phyloP scores from a whole-genome alignment of 2,329 filamentous ascomycete genomes.

The Aspergillus neoniger region DNA sequence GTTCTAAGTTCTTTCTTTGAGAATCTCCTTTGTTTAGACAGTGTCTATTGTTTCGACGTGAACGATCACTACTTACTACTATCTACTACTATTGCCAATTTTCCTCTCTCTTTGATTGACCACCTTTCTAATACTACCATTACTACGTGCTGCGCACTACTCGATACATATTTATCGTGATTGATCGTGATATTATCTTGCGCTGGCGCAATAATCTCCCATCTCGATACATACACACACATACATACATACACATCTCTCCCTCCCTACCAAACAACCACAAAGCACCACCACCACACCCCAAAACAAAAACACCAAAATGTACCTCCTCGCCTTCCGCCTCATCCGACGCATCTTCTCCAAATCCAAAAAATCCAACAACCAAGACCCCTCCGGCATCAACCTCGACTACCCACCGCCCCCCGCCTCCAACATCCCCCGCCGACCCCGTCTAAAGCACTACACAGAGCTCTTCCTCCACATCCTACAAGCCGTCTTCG shows the following conservation, averaged over 20 bases:
- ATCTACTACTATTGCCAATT: neutral
- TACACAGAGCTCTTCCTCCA: slow-evolving; percentile 56
- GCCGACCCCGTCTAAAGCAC: slow-evolving; percentile 18
- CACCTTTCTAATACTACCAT: neutral
- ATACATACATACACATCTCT: neutral
- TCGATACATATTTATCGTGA: neutral
- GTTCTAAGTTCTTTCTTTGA: slow-evolving; percentile 2
- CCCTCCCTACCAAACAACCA: no score
- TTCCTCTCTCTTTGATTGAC: neutral
- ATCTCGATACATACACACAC: neutral
- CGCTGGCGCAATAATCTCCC: neutral
- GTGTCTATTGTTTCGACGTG: no score
- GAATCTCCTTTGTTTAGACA: slow-evolving; percentile 5
- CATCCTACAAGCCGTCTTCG: slow-evolving; percentile 74
- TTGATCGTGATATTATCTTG: no score
- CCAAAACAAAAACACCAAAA: neutral
- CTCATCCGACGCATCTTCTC: slow-evolving; percentile 32
- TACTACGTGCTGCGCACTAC: neutral
- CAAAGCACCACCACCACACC: no score
- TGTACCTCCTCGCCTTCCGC: slow-evolving; percentile 21
- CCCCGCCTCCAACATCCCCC: slow-evolving; percentile 15
- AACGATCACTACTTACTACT: slow-evolving; percentile 10
- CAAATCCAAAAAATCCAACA: slow-evolving; percentile 26
- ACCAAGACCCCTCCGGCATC: slow-evolving; percentile 20
- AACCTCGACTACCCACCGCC: slow-evolving; percentile 20